A percentile compares a stretch with the other conserved stretches of the same genome.
phyloP scores from a whole-genome alignment of 768 basidiomycete species.

The Xerocomellus intermedius region DNA sequence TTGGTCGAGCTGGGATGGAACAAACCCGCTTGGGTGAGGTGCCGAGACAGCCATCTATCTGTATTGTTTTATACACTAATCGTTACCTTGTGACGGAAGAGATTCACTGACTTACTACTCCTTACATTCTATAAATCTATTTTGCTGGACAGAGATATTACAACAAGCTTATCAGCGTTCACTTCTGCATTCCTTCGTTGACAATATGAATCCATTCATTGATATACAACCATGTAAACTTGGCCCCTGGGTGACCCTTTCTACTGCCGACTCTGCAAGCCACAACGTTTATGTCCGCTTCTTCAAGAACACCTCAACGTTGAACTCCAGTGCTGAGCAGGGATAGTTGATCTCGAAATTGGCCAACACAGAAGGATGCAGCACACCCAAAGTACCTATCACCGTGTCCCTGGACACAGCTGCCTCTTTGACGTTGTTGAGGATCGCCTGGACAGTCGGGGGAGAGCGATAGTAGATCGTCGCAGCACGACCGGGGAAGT shows the following conservation, averaged over 20 bases:
- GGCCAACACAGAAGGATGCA: slow-evolving; percentile 88
- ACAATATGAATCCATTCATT: slow-evolving; percentile 5
- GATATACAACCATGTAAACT: background rate
- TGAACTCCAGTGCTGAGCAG: slow-evolving; percentile 93
- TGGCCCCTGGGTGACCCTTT: background rate
- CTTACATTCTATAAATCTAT: slow-evolving; percentile 11
- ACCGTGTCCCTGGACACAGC: slow-evolving; percentile 54
- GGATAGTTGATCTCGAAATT: slow-evolving; percentile 95
- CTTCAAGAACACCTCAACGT: slow-evolving; percentile 91
- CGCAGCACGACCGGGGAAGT: slow-evolving; percentile 94
- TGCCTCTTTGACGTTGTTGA: slow-evolving; percentile 46
- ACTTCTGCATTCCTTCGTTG: background rate
- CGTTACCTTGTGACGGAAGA: background rate
- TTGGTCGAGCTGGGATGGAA: slow-evolving; percentile 1
- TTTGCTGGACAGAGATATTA: background rate
- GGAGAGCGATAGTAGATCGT: slow-evolving; percentile 81
- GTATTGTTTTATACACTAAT: slow-evolving; percentile 26
- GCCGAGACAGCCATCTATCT: background rate
- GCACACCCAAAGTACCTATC: slow-evolving; percentile 88
- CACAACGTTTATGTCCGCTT: slow-evolving; percentile 26
- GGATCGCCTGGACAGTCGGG: slow-evolving; percentile 26
- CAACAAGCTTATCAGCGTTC: background rate
- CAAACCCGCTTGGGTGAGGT: background rate
- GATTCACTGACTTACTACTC: slow-evolving; percentile 7
- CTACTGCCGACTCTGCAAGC: background rate